These are phyloP conservation scores for Trichoderma asperelloides DNA, from an alignment of 495 filamentous ascomycete species.

Conservation along the genomic window DNA sequence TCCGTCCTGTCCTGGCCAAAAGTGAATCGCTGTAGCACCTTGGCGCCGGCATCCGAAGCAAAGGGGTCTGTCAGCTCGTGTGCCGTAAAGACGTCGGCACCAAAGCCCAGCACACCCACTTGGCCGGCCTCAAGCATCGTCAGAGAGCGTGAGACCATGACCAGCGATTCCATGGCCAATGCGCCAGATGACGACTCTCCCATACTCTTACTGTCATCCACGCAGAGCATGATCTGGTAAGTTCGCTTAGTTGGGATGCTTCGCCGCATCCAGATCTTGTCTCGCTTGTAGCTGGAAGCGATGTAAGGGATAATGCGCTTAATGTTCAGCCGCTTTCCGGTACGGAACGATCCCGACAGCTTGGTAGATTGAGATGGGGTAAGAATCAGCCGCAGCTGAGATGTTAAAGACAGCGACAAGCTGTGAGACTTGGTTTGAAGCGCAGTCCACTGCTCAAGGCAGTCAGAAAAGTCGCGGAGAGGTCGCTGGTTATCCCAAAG, in stretches of 20 bases:
- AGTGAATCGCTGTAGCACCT: slow-evolving; percentile 73
- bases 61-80: slow-evolving; percentile 72
- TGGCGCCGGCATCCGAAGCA: slow-evolving; percentile 74
- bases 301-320: slow-evolving; percentile 99
- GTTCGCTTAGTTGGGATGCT: slow-evolving; percentile 82
- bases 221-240: slow-evolving; percentile 94
- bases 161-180: slow-evolving; percentile 85
- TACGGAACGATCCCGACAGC: slow-evolving; percentile 92
- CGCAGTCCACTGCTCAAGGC: slow-evolving; percentile 71
- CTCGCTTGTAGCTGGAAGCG: slow-evolving; percentile 90
- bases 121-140: slow-evolving; percentile 90
- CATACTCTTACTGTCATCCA: slow-evolving; percentile 95
- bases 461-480: slow-evolving; percentile 44
- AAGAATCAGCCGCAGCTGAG: slow-evolving; percentile 91
- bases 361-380: slow-evolving; percentile 92
- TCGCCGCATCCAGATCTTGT: slow-evolving; percentile 99
- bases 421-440: slow-evolving; percentile 77
- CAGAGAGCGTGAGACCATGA: slow-evolving; percentile 75
- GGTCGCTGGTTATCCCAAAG: slow-evolving; percentile 36
- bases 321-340: slow-evolving; percentile 96
- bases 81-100: slow-evolving; percentile 73
- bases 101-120: slow-evolving; percentile 82
- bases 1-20: slow-evolving; percentile 82
- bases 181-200: slow-evolving; percentile 51
- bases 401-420: slow-evolving; percentile 78